Evolutionary conservation across 2,329 filamentous ascomycete species (phyloP), one percentile per base, ranked within the genome.

Genomic region (Zasmidium cellare): DNA sequence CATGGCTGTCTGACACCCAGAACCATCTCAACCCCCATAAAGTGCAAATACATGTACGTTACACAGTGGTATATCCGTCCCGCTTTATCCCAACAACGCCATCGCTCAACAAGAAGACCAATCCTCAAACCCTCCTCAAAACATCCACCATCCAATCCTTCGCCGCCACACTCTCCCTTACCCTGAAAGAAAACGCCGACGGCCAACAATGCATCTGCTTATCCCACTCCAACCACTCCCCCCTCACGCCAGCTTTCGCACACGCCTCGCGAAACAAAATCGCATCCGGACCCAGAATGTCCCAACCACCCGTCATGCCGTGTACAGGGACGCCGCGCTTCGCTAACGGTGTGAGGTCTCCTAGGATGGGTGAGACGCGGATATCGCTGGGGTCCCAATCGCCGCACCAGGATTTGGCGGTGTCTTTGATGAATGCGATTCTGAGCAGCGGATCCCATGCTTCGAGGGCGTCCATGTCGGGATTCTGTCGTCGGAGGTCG

Each of bases 161-260:
- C 0, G 69, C 78, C 58, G 80, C 70, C 25, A 72, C 75, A 1
- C 79, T 76, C 62, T 85, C 82, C 3, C 66, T 70, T 23, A 84
- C 38, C 0, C 76, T 75, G 61, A 81, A 84, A 1, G 74, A 71
- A 47, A 77, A 79, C 1, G 80, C 77, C 35, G 86, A 67, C 1
- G 81, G 76, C 53, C 85, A 86, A 58, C 81, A 84, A 68, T 86
- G 84, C 80, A 86, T 86, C 70, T 85, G 81, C 18, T 79, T 79
- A 18, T 83, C 77, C 83, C 84, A 86, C 9, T 83, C 73, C 44
- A 86, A 62, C 84, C 84, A 86, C 55, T 81, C 73, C 0, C 84
- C 84, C 1, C 69, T 50, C 0, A 85, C 75, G 0, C 77, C 75
- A 18, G 71, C 66, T 46, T 77, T 67, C 24, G 73, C 71, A 6